Conservation (phyloP, 129 eudicot species). For the Ambrosia artemisiifolia region DNA sequence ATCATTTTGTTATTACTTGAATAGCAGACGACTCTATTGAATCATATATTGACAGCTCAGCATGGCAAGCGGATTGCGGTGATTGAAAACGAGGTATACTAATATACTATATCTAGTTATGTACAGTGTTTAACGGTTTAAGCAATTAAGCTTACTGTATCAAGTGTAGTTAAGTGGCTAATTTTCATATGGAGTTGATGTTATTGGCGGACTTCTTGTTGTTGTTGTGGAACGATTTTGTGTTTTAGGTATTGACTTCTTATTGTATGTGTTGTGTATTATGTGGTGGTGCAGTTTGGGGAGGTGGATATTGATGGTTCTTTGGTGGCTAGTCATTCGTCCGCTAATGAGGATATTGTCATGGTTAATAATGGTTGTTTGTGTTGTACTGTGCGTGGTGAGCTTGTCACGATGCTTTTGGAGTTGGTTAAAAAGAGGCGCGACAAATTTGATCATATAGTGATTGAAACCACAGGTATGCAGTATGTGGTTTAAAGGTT, state of each 20-base stretch:
- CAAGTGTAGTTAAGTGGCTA: neutral
- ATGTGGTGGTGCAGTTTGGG: slow-evolving; percentile 71
- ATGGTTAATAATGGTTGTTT: slow-evolving; percentile 96
- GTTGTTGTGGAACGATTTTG: neutral
- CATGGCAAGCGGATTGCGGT: slow-evolving; percentile 97
- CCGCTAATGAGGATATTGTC: slow-evolving; percentile 79
- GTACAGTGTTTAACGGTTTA: neutral
- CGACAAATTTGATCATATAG: slow-evolving; percentile 92
- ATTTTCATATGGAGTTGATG: neutral
- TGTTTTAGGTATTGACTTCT: neutral
- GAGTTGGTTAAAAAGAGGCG: slow-evolving; percentile 81
- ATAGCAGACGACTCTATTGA: slow-evolving; percentile 80
- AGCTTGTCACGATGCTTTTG: slow-evolving; percentile 83
- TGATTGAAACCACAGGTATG: slow-evolving; percentile 92
- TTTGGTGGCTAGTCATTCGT: slow-evolving; percentile 87
- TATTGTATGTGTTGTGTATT: neutral
- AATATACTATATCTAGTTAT: too few relatives aligned
- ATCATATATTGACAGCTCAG: slow-evolving; percentile 89
- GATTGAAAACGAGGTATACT: slow-evolving; percentile 84
- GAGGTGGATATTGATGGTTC: slow-evolving; percentile 98
- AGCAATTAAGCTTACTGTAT: neutral
- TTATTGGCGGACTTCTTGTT: neutral
- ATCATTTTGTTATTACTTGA: slow-evolving; percentile 9
- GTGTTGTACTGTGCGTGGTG: slow-evolving; percentile 95
- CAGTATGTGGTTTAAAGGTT: neutral